Evolutionary conservation across 805 yeast species (phyloP), one percentile per base, ranked within the genome.

Genomic region (Maudiozyma turicensis): DNA sequence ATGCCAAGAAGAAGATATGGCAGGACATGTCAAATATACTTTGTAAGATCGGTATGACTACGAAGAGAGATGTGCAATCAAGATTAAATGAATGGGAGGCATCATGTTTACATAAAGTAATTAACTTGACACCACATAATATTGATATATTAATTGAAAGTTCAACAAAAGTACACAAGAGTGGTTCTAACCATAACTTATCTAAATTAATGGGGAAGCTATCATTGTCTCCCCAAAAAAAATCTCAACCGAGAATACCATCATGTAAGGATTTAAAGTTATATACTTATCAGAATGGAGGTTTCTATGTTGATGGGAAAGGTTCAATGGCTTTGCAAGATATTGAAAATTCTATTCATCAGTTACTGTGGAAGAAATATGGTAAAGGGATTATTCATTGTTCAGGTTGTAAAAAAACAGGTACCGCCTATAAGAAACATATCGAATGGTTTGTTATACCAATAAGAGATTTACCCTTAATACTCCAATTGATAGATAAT

Each of bases 11-110:
- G 15, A 45, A 47, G 15, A 48, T 50, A 31, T 63, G 66, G 66
- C 41, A 45, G 13, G 43, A 44, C 30, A 48, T 47, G 14, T 54
- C 49, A 34, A 50, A 51, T 31, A 59, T 64, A 5, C 52, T 64
- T 11, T 53, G 61, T 49, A 64, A 64, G 42, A 56, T 64, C 28
- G 68, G 68, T 2, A 59, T 64, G 65, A 64, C 68, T 1, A 59
- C 62, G 1, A 55, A 54, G 29, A 31, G 45, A 15, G 44, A 52
- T 20, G 68, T 62, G 14, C 49, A 49, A n/a, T 43, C 54, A 8
- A 51, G 68, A 38, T 47, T 64, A 26, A 43, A 49, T 10, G 64
- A 63, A 46, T 64, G 68, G 68, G 52, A 54, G 38, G 50, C 46
- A 6, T 47, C 52, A 7, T 64, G 68, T 49, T 55, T 56, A 44